Evolutionary conservation across 1,284 basidiomycete species (phyloP).

Genomic region (Bjerkandera adusta): DNA sequence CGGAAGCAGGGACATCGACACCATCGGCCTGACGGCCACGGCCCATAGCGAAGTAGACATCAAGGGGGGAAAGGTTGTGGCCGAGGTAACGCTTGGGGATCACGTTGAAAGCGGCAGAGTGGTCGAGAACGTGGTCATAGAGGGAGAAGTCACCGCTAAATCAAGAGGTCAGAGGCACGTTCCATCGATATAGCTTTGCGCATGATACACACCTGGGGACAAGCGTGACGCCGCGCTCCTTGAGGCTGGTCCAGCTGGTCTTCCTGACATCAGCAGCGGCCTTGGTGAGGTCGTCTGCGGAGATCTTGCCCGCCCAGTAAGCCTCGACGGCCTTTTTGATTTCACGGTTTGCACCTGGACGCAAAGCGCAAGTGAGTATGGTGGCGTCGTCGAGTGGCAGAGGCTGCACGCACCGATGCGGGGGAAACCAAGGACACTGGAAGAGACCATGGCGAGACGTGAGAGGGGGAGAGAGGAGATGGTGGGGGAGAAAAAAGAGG

Average conservation of each 20-base stretch:
- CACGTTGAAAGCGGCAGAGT: conserved; percentile 95
- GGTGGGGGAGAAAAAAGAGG: conserved; percentile 16
- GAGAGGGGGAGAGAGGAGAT: conserved; percentile 26
- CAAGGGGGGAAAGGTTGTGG: conserved; percentile 85
- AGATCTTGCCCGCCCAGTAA: conserved; percentile 96
- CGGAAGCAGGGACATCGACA: conserved; percentile 96
- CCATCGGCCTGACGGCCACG: conserved; percentile 94
- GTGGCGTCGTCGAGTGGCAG: background rate
- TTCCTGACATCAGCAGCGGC: conserved; percentile 89
- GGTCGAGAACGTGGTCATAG: conserved; percentile 99
- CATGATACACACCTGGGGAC: conserved; percentile 77
- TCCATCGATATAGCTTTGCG: conserved; percentile 2
- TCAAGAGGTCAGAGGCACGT: conserved; percentile 17
- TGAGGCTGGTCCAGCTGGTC: conserved; percentile 87
- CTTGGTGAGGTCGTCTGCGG: conserved; percentile 88
- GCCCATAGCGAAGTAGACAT: conserved; percentile 99
- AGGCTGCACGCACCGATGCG: conserved; percentile 74
- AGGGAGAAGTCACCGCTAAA: conserved; percentile 95
- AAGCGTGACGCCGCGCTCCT: conserved; percentile 86
- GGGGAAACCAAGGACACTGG: conserved; percentile 95
- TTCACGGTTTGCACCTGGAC: conserved; percentile 87
- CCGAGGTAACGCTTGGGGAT: conserved; percentile 94
- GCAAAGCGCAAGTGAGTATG: conserved; percentile 1
- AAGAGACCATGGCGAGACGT: conserved; percentile 59
- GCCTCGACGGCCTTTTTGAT: conserved; percentile 98